These are phyloP conservation scores for Lichtheimia corymbifera DNA, from an alignment of 371 early-diverging fungal genomes.

Conservation along the genomic window DNA sequence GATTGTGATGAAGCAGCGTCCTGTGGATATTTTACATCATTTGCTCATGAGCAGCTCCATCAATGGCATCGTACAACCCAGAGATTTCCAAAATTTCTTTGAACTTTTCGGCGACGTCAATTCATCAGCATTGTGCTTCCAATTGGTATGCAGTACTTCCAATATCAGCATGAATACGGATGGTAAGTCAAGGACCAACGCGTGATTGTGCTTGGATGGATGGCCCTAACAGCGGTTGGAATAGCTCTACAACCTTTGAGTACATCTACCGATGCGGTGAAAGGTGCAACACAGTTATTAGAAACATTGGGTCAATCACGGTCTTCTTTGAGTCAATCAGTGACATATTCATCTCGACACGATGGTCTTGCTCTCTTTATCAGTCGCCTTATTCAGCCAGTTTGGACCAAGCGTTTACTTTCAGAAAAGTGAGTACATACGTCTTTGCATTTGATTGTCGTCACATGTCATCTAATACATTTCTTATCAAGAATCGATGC, in stretches of 20 bases:
- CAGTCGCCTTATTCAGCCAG: conserved; percentile 65
- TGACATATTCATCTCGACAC: conserved; percentile 57
- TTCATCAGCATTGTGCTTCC: conserved; percentile 67
- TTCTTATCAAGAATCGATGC: no score
- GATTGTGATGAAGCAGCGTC: conserved; percentile 71
- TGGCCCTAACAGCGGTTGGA: no score
- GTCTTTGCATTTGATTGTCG: no score
- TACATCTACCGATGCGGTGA: conserved; percentile 2
- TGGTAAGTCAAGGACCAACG: no score
- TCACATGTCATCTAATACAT: no score
- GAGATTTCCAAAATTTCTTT: conserved; percentile 57
- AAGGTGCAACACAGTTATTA: conserved; percentile 24
- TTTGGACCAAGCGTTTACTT: conserved; percentile 69
- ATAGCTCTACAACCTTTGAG: neutral
- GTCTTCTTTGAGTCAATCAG: conserved; percentile 9
- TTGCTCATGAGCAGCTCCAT: conserved; percentile 31
- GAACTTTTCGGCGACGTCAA: conserved; percentile 57
- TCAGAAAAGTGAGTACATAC: conserved; percentile 26
- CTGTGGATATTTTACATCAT: conserved; percentile 72
- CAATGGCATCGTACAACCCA: conserved; percentile 27
- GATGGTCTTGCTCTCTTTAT: conserved; percentile 81
- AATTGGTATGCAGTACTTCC: conserved; percentile 36
- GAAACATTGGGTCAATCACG: conserved; percentile 24
- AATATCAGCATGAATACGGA: neutral
- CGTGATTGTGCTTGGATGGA: no score